Evolutionary conservation across 805 yeast species (phyloP), one percentile per base, ranked within the genome.

Genomic region (Saturnispora dispora): DNA sequence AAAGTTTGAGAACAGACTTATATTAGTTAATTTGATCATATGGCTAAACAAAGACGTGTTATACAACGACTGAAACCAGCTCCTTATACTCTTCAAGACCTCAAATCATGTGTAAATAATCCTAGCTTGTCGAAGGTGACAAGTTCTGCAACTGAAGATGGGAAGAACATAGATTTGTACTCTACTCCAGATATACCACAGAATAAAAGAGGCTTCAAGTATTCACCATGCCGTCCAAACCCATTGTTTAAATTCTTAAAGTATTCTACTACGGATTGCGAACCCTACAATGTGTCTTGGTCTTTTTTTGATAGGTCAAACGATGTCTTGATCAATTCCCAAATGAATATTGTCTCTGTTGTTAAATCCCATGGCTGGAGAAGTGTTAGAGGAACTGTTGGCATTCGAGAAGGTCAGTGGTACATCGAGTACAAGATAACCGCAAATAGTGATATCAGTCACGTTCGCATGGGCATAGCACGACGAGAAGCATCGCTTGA

Each of bases 401-500:
- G 87, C 1, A 72, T 91, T 10, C 71, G 85, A 27, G 90, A 86
- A 56, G 99, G 98, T 0, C 67, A 65, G 17, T 84, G 85, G 72
- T 91, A 83, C 65, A 81, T 87, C 67, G 98, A 91, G 64, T 83
- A 81, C 55, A 75, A 78, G 50, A 76, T 91, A 2, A 23, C 61
- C 13, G 23, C 32, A 3, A 58, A 56, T 25, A 60, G 58, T 43
- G 61, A 60, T 13, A 61, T 35, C 59, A 46, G 49, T 8, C 55
- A 90, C 64, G 88, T 93, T 1, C 69, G 99, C 28, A 62, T 90
- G 28, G 99, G 99, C 0, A 62, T 91, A 36, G 84, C 84, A 0
- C 71, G 98, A 48, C 75, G 88, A 55, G 98, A 91, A 61, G 93
- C 96, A 2, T 79, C 88, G 47, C 67, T 90, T 43, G 97, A 91